Conservation (phyloP, 768 basidiomycete genomes). For the Mycena filopes region DNA sequence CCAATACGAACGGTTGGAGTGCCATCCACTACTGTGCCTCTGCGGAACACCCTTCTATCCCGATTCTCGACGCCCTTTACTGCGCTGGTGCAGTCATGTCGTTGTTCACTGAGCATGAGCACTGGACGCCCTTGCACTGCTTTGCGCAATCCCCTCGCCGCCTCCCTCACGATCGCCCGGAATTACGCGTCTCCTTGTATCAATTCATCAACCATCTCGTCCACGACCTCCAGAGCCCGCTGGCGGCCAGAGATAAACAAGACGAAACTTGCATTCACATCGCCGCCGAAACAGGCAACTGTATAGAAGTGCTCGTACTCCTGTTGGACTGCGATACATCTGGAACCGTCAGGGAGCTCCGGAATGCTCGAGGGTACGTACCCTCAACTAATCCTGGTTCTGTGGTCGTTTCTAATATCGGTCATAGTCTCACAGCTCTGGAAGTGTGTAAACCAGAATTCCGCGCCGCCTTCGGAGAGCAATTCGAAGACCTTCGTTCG, state of each 20-base stretch:
- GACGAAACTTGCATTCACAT: constrained; percentile 85
- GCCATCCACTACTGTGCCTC: constrained; percentile 77
- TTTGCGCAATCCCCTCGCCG: constrained; percentile 56
- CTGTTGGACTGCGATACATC: constrained; percentile 73
- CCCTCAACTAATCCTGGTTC: not conserved
- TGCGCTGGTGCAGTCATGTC: constrained; percentile 77
- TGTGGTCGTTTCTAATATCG: constrained; percentile 13
- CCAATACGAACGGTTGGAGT: constrained; percentile 77
- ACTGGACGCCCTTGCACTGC: constrained; percentile 76
- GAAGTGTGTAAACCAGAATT: constrained; percentile 78
- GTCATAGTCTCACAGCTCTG: constrained; percentile 66
- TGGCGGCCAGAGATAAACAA: constrained; percentile 71
- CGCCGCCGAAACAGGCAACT: constrained; percentile 79
- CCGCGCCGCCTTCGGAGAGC: constrained; percentile 67
- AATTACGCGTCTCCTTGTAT: constrained; percentile 55
- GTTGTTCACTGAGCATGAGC: constrained; percentile 71
- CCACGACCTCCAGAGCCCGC: constrained; percentile 73
- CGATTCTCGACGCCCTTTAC: constrained; percentile 76
- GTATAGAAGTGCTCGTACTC: constrained; percentile 68
- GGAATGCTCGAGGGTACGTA: constrained; percentile 78
- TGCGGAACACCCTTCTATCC: constrained; percentile 62
- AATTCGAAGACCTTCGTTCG: constrained; percentile 57
- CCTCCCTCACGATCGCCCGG: constrained; percentile 45
- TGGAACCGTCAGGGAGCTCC: constrained; percentile 64
- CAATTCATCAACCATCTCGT: constrained; percentile 76